Conservation (phyloP, 164 flowering plant species). For the grape (Vitis vinifera) region DNA sequence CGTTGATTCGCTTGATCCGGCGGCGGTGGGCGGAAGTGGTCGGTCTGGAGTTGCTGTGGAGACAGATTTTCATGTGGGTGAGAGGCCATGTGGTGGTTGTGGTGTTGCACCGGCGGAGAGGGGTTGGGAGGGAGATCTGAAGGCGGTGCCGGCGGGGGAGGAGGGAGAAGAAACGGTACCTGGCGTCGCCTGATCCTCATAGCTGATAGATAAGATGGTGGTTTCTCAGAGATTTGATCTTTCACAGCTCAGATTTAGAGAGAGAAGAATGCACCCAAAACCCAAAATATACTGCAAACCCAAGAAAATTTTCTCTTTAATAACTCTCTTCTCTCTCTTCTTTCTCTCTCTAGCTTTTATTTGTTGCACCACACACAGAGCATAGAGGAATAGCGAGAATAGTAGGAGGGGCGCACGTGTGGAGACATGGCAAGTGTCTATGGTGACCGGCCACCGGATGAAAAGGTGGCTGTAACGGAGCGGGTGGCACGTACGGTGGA, state of each 20-base stretch:
- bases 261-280: constrained; percentile 13
- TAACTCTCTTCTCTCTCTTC: constrained; percentile 8
- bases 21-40: constrained; percentile 8
- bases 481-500: constrained; percentile 8
- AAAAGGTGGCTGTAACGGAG: background rate
- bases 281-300: constrained; percentile 13
- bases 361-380: constrained; percentile 48
- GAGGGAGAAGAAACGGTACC: constrained; percentile 37
- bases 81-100: background rate
- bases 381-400: constrained; percentile 2
- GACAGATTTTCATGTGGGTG: constrained; percentile 11
- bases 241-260: constrained; percentile 11
- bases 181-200: constrained; percentile 57
- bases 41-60: background rate
- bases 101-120: constrained; percentile 34
- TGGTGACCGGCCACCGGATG: background rate
- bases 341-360: constrained; percentile 51
- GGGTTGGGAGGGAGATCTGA: constrained; percentile 43
- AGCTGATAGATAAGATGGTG: constrained; percentile 1
- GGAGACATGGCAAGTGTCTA: constrained; percentile 1
- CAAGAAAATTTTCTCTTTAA: constrained; percentile 2
- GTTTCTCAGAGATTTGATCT: constrained; percentile 7
- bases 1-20: constrained; percentile 27
- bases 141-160: constrained; percentile 32
- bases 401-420: constrained; percentile 23